Conservation (phyloP, 2,329 filamentous ascomycete genomes). For the Aspergillus viridinutans region DNA sequence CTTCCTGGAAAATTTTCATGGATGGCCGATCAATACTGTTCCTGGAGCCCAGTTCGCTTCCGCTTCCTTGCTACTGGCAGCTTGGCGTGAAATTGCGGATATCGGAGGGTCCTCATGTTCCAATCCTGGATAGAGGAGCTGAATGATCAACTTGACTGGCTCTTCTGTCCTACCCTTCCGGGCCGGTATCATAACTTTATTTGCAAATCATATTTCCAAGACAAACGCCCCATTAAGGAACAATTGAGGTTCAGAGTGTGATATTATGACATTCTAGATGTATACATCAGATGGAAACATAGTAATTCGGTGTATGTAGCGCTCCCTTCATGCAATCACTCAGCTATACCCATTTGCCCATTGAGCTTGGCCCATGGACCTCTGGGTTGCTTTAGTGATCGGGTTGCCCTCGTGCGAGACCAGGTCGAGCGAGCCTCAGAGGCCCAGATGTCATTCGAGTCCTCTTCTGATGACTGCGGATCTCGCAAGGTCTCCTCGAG, state of each 20-base stretch:
- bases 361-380: slow-evolving; percentile 37
- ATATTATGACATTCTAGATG: neutral
- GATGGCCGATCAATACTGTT: neutral
- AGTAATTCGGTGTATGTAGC: neutral
- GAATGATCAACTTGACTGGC: neutral
- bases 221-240: neutral
- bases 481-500: slow-evolving; percentile 21
- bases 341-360: slow-evolving; percentile 29
- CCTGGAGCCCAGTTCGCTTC: neutral
- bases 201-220: neutral
- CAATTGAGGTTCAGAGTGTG: neutral
- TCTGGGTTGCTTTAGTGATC: slow-evolving; percentile 21
- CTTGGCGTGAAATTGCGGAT: neutral
- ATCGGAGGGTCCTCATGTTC: slow-evolving; percentile 1
- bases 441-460: slow-evolving; percentile 29
- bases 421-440: slow-evolving; percentile 24
- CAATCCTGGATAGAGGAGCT: neutral
- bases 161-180: neutral
- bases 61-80: neutral
- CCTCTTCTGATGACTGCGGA: slow-evolving; percentile 10
- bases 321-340: slow-evolving; percentile 1
- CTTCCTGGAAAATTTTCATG: neutral
- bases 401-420: slow-evolving; percentile 12
- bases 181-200: neutral
- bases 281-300: neutral